These are phyloP conservation scores for Tricholoma sp. DNA, from an alignment of 768 basidiomycete genomes.

Conservation along the genomic window DNA sequence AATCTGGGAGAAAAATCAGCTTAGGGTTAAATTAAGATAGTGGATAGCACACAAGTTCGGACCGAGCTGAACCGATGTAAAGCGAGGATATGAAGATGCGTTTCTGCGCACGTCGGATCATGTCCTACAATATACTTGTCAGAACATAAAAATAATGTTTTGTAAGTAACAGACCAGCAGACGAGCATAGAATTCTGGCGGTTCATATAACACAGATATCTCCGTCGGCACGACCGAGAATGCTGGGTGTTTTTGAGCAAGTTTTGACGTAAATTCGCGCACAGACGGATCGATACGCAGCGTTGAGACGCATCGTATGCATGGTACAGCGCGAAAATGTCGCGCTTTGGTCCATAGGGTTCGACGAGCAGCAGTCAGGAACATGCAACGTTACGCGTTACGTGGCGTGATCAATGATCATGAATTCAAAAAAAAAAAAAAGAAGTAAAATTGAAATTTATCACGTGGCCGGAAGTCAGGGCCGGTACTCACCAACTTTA, in stretches of 20 bases:
- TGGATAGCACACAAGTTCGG: constrained; percentile 61
- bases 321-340: background rate
- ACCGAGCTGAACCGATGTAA: constrained; percentile 80
- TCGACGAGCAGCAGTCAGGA: background rate
- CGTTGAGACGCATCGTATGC: constrained; percentile 20
- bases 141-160: background rate
- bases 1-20: constrained; percentile 45
- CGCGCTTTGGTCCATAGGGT: constrained; percentile 1
- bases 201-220: constrained; percentile 51
- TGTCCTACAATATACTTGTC: constrained; percentile 40
- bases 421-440: too few species aligned
- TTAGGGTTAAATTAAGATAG: background rate
- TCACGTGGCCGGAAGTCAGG: too few species aligned
- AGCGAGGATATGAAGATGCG: constrained; percentile 89
- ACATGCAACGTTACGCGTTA: background rate
- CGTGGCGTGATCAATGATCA: too few species aligned
- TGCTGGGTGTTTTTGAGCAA: constrained; percentile 40
- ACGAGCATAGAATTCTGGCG: constrained; percentile 51
- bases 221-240: constrained; percentile 41
- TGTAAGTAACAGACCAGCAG: constrained; percentile 37
- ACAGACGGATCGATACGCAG: constrained; percentile 28
- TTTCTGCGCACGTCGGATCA: constrained; percentile 70
- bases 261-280: constrained; percentile 28
- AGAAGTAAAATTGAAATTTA: too few species aligned
- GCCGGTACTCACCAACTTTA: too few species aligned